These are phyloP conservation scores for Candida oleophila DNA, from an alignment of 805 yeast species.

Conservation along the genomic window DNA sequence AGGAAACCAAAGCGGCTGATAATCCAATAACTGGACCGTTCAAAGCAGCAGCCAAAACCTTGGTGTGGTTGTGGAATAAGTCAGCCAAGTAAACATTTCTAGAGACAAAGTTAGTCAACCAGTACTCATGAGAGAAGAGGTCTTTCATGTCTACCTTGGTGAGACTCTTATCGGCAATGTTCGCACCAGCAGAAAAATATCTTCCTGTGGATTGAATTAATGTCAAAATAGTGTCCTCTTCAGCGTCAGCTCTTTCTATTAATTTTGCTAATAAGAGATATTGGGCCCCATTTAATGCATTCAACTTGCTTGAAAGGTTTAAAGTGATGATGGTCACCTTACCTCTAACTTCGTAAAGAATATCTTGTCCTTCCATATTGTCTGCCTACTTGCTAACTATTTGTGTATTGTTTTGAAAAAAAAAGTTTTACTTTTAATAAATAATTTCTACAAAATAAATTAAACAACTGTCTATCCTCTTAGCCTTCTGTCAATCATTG, in stretches of 20 bases:
- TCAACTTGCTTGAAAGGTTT: slow-evolving; percentile 57
- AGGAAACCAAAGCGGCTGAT: slow-evolving; percentile 67
- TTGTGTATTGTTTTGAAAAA: background rate
- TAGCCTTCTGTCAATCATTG: too few relatives aligned
- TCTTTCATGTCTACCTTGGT: slow-evolving; percentile 27
- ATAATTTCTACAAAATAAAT: too few relatives aligned
- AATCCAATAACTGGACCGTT: slow-evolving; percentile 90
- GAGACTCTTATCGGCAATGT: slow-evolving; percentile 46
- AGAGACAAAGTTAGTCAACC: slow-evolving; percentile 62
- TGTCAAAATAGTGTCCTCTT: slow-evolving; percentile 62
- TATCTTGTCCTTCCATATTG: slow-evolving; percentile 21
- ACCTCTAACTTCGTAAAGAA: slow-evolving; percentile 43
- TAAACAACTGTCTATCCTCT: too few relatives aligned
- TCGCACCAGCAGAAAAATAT: slow-evolving; percentile 85
- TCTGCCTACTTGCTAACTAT: background rate
- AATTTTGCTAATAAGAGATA: slow-evolving; percentile 59
- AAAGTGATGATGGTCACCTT: slow-evolving; percentile 62
- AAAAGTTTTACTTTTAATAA: too few relatives aligned
- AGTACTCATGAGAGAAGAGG: slow-evolving; percentile 38
- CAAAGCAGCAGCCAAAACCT: slow-evolving; percentile 67
- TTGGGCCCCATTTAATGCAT: slow-evolving; percentile 67
- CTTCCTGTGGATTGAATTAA: slow-evolving; percentile 69
- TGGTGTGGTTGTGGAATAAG: slow-evolving; percentile 66
- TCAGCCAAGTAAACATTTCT: slow-evolving; percentile 70
- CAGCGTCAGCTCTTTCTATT: slow-evolving; percentile 60